Conservation (phyloP, 2,329 filamentous ascomycete genomes). For the Sporothrix luriei region DNA sequence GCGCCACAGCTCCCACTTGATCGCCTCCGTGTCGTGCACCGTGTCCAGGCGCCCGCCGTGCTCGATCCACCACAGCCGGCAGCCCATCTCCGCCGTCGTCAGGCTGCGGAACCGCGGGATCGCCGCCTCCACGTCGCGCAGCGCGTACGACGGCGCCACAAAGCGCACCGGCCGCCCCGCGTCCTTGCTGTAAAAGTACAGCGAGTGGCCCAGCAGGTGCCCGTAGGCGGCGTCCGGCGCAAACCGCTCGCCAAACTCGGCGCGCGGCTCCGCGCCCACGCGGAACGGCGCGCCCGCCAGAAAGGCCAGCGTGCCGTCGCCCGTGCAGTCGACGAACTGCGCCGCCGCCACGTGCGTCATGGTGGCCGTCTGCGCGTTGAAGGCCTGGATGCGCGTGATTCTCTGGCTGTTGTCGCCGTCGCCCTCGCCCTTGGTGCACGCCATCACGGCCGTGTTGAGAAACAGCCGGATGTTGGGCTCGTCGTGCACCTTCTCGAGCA, state of each 20-base stretch:
- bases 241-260: conserved; percentile 38
- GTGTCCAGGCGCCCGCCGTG: conserved; percentile 39
- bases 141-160: conserved; percentile 38
- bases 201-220: conserved; percentile 39
- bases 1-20: conserved; percentile 40
- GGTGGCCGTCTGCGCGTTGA: conserved; percentile 38
- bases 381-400: conserved; percentile 37
- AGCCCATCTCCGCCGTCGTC: conserved; percentile 39
- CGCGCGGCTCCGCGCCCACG: conserved; percentile 37
- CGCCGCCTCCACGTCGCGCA: conserved; percentile 37
- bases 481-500: conserved; percentile 38
- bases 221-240: conserved; percentile 38
- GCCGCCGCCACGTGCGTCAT: conserved; percentile 41
- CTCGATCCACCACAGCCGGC: conserved; percentile 40
- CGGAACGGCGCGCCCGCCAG: conserved; percentile 39
- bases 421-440: conserved; percentile 36
- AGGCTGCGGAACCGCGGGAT: conserved; percentile 40
- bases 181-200: conserved; percentile 40
- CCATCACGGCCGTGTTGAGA: conserved; percentile 38
- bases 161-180: conserved; percentile 37
- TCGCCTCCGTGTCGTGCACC: conserved; percentile 39
- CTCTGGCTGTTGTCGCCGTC: no score
- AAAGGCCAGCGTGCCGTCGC: conserved; percentile 38
- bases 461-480: conserved; percentile 38
- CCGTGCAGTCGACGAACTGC: conserved; percentile 39